phyloP scores from a whole-genome alignment of 2,329 filamentous ascomycete genomes.

The Cladophialophora chaetospira region DNA sequence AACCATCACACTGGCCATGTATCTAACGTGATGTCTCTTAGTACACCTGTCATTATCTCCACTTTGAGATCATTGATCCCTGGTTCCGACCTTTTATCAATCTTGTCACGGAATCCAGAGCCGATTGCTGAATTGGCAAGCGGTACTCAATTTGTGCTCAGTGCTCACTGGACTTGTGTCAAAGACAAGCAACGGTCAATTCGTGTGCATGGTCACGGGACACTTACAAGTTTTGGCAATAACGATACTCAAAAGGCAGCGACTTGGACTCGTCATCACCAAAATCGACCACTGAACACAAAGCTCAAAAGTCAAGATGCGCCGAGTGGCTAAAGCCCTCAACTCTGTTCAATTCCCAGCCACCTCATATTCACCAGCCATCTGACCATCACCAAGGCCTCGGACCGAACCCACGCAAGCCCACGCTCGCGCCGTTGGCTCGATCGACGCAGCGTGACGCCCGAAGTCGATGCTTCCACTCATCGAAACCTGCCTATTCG shows the following conservation, averaged over 20 bases:
- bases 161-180: neutral
- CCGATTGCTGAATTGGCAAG: neutral
- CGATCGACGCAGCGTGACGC: slow-evolving; percentile 22
- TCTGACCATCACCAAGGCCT: slow-evolving; percentile 20
- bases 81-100: neutral
- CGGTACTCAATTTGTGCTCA: neutral
- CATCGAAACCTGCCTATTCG: slow-evolving; percentile 9
- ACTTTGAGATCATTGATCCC: slow-evolving; percentile 2
- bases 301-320: neutral
- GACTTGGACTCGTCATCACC: neutral
- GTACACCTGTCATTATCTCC: slow-evolving; percentile 8
- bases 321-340: neutral
- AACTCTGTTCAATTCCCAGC: slow-evolving; percentile 1
- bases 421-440: slow-evolving; percentile 26
- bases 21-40: slow-evolving; percentile 13
- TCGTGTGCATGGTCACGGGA: neutral
- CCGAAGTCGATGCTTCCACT: slow-evolving; percentile 20
- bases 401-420: slow-evolving; percentile 31
- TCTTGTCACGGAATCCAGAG: neutral
- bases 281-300: neutral
- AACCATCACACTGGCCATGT: slow-evolving; percentile 5
- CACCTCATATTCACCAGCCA: slow-evolving; percentile 24
- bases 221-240: neutral
- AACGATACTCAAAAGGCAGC: neutral
- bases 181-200: neutral